Base-by-base conservation (phyloP, 2,329 filamentous ascomycete species). In the Lasiodiplodia sp. region DNA sequence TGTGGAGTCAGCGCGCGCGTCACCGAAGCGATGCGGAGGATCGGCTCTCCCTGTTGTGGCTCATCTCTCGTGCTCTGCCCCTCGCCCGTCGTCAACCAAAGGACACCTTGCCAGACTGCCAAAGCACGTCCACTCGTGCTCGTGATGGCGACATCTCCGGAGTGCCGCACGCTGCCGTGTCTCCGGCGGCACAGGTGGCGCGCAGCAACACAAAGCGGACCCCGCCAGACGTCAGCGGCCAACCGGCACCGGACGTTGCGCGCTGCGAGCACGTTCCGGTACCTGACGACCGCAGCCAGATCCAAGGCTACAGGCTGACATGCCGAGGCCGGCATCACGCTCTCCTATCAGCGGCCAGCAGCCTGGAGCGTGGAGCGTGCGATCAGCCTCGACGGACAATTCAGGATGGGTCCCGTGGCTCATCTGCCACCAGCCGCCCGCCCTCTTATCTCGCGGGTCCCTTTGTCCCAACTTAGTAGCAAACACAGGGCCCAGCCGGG, bases 11-110 rank as follows among this genome's bases (percentile, higher is more conserved):
- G 62, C 49, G 57, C 60, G 62, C 49, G 57, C 60, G 60, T 64
- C 60, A 28, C 58, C 40, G 58, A 63, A 63, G 58, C 55, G 65
- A 67, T 67, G 65, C 65, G 65, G 65, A 67, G 65, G 65, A 67
- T 67, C 65, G 65, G 65, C 65, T 60, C 60, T 52, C 47, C 47
- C 60, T 64, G 60, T 12, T 34, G 31, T 34, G 31, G 31, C 31
- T 34, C 31, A 34, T 34, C 31, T 8, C 31, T 34, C 21, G 14
- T 28, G 28, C 25, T 11, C 40, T n/a, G 11, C 60, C 60, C 60
- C 28, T 52, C 58, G 10, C 44, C 60, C 60, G 60, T 25, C 60
- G 38, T 51, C 60, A 64, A 64, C 60, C 60, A 47, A 64, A 64
- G 60, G 60, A 37, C 60, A 64, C 60, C 28, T 64, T 64, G 58